Percentiles rank a stretch among this genome's conserved stretches.
Evolutionary conservation across 306 rosid genomes (phyloP).

Genomic region (Fagus crenata): DNA sequence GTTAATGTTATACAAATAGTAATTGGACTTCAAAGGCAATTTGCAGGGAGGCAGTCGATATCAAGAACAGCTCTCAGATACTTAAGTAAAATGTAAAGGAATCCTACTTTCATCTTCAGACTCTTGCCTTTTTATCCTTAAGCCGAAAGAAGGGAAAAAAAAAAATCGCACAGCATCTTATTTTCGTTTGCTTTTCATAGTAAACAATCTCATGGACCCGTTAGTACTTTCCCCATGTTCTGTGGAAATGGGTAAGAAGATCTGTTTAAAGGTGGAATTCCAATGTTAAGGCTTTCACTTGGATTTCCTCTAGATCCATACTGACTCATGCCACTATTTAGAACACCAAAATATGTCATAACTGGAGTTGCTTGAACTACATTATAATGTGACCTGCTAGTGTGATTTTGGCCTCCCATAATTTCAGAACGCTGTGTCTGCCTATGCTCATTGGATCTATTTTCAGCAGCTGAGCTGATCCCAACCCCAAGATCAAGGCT

Average conservation of each 20-base stretch:
- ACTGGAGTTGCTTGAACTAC: constrained; percentile 51
- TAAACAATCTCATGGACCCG: constrained; percentile 66
- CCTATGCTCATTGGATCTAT: constrained; percentile 52
- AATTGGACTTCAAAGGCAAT: constrained; percentile 44
- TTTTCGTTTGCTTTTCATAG: constrained; percentile 19
- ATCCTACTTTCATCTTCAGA: constrained; percentile 37
- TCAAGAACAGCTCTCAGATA: constrained; percentile 42
- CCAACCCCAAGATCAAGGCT: constrained; percentile 99
- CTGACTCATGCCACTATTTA: constrained; percentile 48
- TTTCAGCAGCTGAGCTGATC: constrained; percentile 56
- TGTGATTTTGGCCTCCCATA: constrained; percentile 44
- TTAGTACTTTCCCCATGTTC: constrained; percentile 77
- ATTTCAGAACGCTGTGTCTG: constrained; percentile 48
- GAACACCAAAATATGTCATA: constrained; percentile 60
- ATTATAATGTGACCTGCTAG: constrained; percentile 54
- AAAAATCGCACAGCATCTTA: constrained; percentile 24
- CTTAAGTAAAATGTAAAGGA: constrained; percentile 35
- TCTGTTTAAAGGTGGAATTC: constrained; percentile 56
- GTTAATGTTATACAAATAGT: constrained; percentile 53
- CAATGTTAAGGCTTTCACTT: constrained; percentile 38
- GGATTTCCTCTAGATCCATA: constrained; percentile 74
- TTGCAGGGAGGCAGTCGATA: constrained; percentile 36
- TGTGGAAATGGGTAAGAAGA: constrained; percentile 70
- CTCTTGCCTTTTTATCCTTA: constrained; percentile 33
- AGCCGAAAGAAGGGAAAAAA: constrained; percentile 34